These are phyloP conservation scores for Miscanthus sacchariflorus DNA, from an alignment of 202 grass and related monocot species.

Conservation along the genomic window DNA sequence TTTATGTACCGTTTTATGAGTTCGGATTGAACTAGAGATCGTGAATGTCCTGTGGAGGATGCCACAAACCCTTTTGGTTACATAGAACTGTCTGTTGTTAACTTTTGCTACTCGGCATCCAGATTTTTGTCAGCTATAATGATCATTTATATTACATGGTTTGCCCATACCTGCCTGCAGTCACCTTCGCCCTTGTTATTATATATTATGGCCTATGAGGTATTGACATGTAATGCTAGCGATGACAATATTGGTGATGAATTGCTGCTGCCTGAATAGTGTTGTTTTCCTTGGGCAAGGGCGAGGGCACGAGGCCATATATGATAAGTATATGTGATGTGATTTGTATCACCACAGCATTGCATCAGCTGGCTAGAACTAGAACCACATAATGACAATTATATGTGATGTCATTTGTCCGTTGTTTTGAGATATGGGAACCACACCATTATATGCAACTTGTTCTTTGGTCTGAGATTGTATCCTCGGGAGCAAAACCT, in stretches of 20 bases:
- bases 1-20: conserved; percentile 56
- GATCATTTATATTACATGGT: conserved; percentile 23
- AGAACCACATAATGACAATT: neutral
- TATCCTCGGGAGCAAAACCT: neutral
- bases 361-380: neutral
- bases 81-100: conserved; percentile 15
- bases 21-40: conserved; percentile 41
- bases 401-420: too few relatives aligned
- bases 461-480: neutral
- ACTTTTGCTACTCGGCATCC: conserved; percentile 38
- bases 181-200: neutral
- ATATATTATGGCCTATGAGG: neutral
- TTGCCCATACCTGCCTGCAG: neutral
- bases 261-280: neutral
- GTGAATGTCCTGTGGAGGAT: conserved; percentile 36
- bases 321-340: too few relatives aligned
- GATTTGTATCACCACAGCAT: neutral
- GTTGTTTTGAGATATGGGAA: neutral
- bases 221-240: neutral
- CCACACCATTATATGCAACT: too few relatives aligned
- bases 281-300: too few relatives aligned
- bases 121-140: conserved; percentile 55
- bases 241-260: neutral
- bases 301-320: too few relatives aligned
- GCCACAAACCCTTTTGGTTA: conserved; percentile 41